Conservation (phyloP, 768 basidiomycete species). For the Pleurotus giganteus region DNA sequence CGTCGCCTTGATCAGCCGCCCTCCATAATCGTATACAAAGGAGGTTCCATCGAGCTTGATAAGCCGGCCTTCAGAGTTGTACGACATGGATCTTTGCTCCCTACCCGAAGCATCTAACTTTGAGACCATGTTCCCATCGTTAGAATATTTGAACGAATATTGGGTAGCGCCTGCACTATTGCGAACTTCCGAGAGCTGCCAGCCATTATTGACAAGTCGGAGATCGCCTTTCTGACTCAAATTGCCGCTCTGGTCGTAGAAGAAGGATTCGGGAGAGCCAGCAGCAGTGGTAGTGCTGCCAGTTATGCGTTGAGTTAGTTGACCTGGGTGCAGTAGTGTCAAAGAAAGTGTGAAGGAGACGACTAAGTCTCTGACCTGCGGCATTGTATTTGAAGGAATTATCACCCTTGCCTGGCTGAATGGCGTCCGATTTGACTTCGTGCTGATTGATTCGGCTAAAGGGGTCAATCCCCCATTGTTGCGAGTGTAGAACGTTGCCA, state of each 20-base stretch:
- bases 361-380: neutral
- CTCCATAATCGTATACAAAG: conserved; percentile 12
- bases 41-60: neutral
- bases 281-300: neutral
- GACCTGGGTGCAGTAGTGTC: neutral
- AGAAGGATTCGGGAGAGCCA: neutral
- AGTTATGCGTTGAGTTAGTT: neutral
- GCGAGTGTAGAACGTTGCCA: neutral
- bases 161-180: neutral
- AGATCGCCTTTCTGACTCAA: conserved; percentile 7
- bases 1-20: conserved; percentile 11
- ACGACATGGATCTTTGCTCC: neutral
- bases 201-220: conserved; percentile 10
- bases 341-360: neutral
- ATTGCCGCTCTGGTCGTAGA: conserved; percentile 12
- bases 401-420: neutral
- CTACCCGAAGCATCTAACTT: neutral
- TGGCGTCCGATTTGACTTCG: neutral
- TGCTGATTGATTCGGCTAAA: neutral
- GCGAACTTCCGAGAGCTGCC: conserved; percentile 12
- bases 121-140: conserved; percentile 1
- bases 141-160: conserved; percentile 2
- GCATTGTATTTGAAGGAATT: conserved; percentile 5
- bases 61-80: neutral
- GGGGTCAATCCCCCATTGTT: neutral